Evolutionary conservation across 352 stramenopile genomes (phyloP), one percentile per base, ranked within the genome.

Genomic region (Pythium folliculosum): DNA sequence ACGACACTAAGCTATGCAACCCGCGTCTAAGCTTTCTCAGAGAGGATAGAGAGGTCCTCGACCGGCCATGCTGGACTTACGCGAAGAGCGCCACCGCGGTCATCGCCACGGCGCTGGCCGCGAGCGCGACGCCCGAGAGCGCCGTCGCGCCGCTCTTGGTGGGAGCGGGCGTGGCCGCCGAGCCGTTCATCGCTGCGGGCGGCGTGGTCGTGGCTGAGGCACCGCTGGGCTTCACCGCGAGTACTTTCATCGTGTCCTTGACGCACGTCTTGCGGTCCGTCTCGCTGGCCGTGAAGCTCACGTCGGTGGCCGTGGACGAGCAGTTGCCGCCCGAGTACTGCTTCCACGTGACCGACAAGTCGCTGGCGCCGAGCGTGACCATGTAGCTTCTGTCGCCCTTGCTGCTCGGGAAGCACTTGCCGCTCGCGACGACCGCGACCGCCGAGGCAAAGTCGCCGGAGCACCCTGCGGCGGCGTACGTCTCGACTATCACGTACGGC

Each of bases 401-500:
- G 25, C 40, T 40, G 43, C 14, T 45, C 16, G 56, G 56, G 16
- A 38, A 52, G 44, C 56, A 63, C 22, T 43, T 43, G 56, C 56
- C 56, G 13, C 22, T 54, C 30, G 40, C 56, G 44, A 63, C 56
- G 4, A 63, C 56, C 32, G 56, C 56, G 2, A 54, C 44, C 16
- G 56, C 56, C 21, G 53, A 45, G 12, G 12, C 54, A 14, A 48
- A 43, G 38, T 52, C 56, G 19, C 56, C 44, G 8, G 8, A 23
- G 44, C 56, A 63, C 12, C 44, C 56, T 27, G 13, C 30, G 17
- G 22, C 45, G 10, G 54, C 40, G 43, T 63, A 63, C 13, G 8
- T 52, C 56, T 63, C 40, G 23, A 63, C 56, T 12, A 63, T 45
- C 40, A 63, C 56, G 23, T 62, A 62, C 22, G 55, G 38, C 22